A percentile compares a stretch with the other conserved stretches of the same genome.
phyloP scores from a whole-genome alignment of 2,329 filamentous ascomycete genomes.

The Colletotrichum sp. region DNA sequence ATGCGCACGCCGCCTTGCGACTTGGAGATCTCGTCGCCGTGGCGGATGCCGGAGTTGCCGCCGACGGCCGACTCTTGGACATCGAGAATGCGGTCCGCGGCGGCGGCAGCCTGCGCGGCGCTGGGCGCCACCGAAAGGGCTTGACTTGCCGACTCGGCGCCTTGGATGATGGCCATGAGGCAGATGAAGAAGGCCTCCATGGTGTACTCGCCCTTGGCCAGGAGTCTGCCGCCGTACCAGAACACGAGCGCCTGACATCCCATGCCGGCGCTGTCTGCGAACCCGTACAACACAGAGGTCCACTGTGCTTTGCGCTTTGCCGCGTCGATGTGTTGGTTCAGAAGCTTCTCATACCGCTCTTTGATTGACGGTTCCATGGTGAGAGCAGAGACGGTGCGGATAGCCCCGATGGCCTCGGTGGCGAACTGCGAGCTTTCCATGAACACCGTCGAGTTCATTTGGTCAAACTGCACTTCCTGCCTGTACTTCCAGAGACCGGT shows the following conservation, averaged over 20 bases:
- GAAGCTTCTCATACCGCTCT: conserved; percentile 37
- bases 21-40: background rate
- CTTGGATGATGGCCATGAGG: conserved; percentile 57
- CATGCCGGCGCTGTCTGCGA: conserved; percentile 41
- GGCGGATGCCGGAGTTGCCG: background rate
- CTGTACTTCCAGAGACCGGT: conserved; percentile 44
- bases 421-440: conserved; percentile 67
- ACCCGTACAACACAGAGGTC: conserved; percentile 36
- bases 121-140: background rate
- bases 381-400: conserved; percentile 66
- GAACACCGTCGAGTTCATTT: conserved; percentile 63
- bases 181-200: conserved; percentile 57
- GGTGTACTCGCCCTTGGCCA: conserved; percentile 33
- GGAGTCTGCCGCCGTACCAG: conserved; percentile 47
- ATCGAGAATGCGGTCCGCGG: background rate
- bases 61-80: background rate
- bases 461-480: conserved; percentile 60
- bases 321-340: conserved; percentile 36
- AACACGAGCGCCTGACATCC: conserved; percentile 57
- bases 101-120: conserved; percentile 1
- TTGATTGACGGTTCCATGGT: conserved; percentile 64
- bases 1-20: conserved; percentile 18
- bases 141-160: conserved; percentile 48
- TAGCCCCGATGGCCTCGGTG: conserved; percentile 65
- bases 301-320: conserved; percentile 35